Base-by-base conservation (phyloP, 768 basidiomycete genomes). In the Termitomyces bulborhizus region DNA sequence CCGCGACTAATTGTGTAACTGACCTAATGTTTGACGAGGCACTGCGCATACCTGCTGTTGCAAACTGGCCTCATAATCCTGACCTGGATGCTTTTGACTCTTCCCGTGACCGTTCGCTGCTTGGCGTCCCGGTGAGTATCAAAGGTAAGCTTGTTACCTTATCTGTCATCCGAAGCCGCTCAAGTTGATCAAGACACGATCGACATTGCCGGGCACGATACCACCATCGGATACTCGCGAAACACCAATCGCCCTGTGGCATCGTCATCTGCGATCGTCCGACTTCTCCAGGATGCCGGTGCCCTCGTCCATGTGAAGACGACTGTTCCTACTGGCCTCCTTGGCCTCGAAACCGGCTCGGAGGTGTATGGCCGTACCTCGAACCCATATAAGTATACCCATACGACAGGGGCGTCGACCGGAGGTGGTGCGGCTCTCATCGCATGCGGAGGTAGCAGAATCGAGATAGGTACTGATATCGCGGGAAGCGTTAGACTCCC, bases 401-500 rank as follows among this genome's bases (percentile, higher is more conserved):
- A 78, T 56, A 73, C 76, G 9, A 69, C 76, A 6, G 87, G 87
- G 15, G 88, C 83, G 6, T 87, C 86, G 0, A 82, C 83, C 0
- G 85, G 87, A 0, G 88, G 88, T 8, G 88, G 88, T 54, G 80
- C 76, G 1, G 85, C 86, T 1, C 75, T 89, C 1, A 62, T 90
- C 0, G 86, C 86, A 0, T 73, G 78, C 47, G 82, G 84, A 1
- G 86, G 85, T 9, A 77, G 78, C 39, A 80, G 82, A 61, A 75
- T 88, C 21, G 87, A 87, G 39, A 76, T 90, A 37, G 88, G 87
- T 1, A 82, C 86, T 4, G 88, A 90, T 61, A 71, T 90, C 29
- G 88, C 81, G 2, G 90, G 89, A 9, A 85, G 84, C 51, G 80
- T 89, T 39, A 78, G 89, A 49, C 79, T 81, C 27, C 89, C 89